phyloP scores from a whole-genome alignment of 2,329 filamentous ascomycete genomes.

The Raffaelea arxii region DNA sequence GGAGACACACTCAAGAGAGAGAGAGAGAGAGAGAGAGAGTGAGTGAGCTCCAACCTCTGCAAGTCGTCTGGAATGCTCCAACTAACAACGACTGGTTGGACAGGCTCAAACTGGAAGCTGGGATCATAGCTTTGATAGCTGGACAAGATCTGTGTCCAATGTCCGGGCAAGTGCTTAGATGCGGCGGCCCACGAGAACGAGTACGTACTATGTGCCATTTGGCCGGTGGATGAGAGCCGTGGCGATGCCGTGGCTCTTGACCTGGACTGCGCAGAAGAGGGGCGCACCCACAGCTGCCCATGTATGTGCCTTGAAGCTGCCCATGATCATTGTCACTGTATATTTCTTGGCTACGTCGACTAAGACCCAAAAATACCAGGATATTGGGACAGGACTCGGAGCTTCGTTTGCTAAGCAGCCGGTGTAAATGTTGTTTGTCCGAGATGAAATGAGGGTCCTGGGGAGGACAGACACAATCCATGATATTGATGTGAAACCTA shows the following conservation, averaged over 20 bases:
- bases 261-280: conserved; percentile 11
- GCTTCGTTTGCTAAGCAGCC: too few relatives aligned
- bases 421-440: too few relatives aligned
- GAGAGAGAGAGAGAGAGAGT: background rate
- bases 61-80: conserved; percentile 21
- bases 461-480: too few relatives aligned
- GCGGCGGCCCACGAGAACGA: background rate
- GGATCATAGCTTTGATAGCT: conserved; percentile 21
- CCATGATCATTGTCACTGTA: too few relatives aligned
- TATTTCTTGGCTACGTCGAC: too few relatives aligned
- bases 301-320: too few relatives aligned
- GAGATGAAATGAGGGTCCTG: too few relatives aligned
- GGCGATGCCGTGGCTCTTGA: conserved; percentile 17
- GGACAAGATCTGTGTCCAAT: background rate
- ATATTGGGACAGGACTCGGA: too few relatives aligned
- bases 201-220: conserved; percentile 18
- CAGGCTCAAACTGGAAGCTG: conserved; percentile 18
- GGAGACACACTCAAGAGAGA: too few relatives aligned
- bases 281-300: conserved; percentile 6
- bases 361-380: too few relatives aligned
- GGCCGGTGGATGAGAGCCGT: conserved; percentile 17
- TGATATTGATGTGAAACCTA: too few relatives aligned
- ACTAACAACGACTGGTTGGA: conserved; percentile 18
- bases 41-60: background rate
- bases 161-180: too few relatives aligned